These are phyloP conservation scores for Penicillium sp. DNA, from an alignment of 2,329 filamentous ascomycete genomes.

Conservation along the genomic window DNA sequence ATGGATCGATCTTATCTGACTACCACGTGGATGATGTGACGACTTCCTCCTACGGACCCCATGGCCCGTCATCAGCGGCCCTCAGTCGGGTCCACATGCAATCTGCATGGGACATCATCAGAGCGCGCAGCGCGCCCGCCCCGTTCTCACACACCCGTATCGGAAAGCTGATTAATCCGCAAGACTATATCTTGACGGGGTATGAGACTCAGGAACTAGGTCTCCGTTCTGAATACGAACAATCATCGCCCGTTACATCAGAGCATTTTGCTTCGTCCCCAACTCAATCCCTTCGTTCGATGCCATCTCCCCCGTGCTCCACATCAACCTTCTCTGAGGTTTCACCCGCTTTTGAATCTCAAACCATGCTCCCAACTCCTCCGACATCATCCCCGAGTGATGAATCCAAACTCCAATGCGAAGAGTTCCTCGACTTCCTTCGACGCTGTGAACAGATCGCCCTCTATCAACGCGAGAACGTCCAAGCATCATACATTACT, in stretches of 20 bases:
- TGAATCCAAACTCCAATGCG: conserved; percentile 37
- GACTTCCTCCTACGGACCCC: conserved; percentile 39
- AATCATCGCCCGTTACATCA: conserved; percentile 8
- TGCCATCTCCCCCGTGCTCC: conserved; percentile 26
- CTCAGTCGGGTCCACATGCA: conserved; percentile 43
- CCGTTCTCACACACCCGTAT: conserved; percentile 38
- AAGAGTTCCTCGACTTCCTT: conserved; percentile 40
- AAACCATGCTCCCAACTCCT: background rate
- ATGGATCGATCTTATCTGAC: conserved; percentile 37
- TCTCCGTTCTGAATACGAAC: conserved; percentile 35
- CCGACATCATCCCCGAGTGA: conserved; percentile 20
- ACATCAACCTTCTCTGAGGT: conserved; percentile 15
- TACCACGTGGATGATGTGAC: conserved; percentile 43
- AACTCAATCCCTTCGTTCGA: conserved; percentile 8
- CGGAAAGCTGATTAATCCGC: conserved; percentile 43
- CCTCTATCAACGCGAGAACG: conserved; percentile 25
- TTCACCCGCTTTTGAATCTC: conserved; percentile 6
- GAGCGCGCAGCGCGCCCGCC: conserved; percentile 35
- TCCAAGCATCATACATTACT: conserved; percentile 15
- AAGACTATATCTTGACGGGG: conserved; percentile 41
- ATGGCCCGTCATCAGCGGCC: conserved; percentile 32
- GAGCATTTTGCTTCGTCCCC: conserved; percentile 1
- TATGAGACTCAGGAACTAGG: conserved; percentile 36
- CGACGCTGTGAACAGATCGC: conserved; percentile 39
- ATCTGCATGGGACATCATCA: conserved; percentile 39